Evolutionary conservation across 2,329 filamentous ascomycete species (phyloP), one percentile per base, ranked within the genome.

Genomic region (Ophiostoma piceae): DNA sequence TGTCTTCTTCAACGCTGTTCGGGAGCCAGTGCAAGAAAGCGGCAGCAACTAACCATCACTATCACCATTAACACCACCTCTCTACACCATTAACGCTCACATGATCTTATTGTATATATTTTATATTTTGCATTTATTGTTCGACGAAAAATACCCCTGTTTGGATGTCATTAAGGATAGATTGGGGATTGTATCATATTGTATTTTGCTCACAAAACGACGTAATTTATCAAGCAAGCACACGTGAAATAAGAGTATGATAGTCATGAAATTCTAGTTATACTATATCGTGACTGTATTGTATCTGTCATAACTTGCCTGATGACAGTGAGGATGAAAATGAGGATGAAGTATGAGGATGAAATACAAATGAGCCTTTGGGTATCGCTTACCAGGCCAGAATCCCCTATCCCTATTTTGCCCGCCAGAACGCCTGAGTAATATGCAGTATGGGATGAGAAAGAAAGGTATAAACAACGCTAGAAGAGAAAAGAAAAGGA

Each of bases 1-100:
- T 7, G 32, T 64, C 1, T 70, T 73, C 19, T 26, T 70, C 22
- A 57, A 68, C 0, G 69, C 68, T 1, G 57, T 71, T 3, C 22
- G 11, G 14, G n/a, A 35, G 57, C 29, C 57, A 35, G 57, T 8
- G 12, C 26, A 35, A 11, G 57, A 62, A n/a, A 8, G 26, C 57
- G 29, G 32, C 60, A 39, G 32, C 60, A 14, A 12, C 2, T 57
- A 29, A 11, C n/a, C 5, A 14, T 22, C 51, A 11, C 51, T 8
- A 11, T 7, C 51, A 54, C 14, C 47, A 26, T 4, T 19, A 54
- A 2, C n/a, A 57, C 5, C 51, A 5, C 51, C 22, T n/a, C 22
- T 57, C 39, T 14, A 41, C 39, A 8, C 39, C 35, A 37, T 11
- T 41, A 12, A 41, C 3, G 11, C 51, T 64, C 26, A 3, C 9